Conservation (phyloP, 1,284 basidiomycete species). For the Tilletia caries region DNA sequence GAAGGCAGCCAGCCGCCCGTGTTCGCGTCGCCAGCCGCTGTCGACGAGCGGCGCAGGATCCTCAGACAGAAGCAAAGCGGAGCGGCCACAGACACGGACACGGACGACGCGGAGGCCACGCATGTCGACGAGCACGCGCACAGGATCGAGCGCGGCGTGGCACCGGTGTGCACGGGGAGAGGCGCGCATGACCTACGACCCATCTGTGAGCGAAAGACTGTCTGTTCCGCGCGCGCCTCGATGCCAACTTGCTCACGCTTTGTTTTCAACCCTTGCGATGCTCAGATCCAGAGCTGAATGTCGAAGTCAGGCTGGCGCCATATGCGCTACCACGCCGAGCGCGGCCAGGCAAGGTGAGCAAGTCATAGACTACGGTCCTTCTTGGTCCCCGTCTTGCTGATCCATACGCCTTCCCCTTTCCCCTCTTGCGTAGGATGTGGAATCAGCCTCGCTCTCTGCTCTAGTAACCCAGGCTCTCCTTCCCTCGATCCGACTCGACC, state of each 20-base stretch:
- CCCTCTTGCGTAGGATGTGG: conserved; percentile 74
- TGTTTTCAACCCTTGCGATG: conserved; percentile 19
- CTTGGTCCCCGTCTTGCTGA: no score
- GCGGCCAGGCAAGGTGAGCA: conserved; percentile 51
- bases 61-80: neutral
- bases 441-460: conserved; percentile 77
- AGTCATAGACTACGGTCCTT: no score
- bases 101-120: conserved; percentile 18
- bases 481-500: conserved; percentile 79
- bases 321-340: neutral
- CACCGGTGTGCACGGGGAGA: neutral
- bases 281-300: conserved; percentile 11
- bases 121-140: conserved; percentile 18
- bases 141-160: conserved; percentile 20
- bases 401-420: conserved; percentile 69
- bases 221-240: neutral
- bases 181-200: conserved; percentile 14
- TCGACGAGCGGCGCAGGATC: conserved; percentile 15
- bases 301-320: conserved; percentile 15
- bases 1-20: neutral
- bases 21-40: neutral
- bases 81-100: conserved; percentile 16
- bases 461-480: conserved; percentile 81
- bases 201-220: conserved; percentile 10
- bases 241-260: no score